A percentile compares a stretch with the other conserved stretches of the same genome.
Conservation (phyloP, 257 asterid species). For the Knoxia roxburghii region DNA sequence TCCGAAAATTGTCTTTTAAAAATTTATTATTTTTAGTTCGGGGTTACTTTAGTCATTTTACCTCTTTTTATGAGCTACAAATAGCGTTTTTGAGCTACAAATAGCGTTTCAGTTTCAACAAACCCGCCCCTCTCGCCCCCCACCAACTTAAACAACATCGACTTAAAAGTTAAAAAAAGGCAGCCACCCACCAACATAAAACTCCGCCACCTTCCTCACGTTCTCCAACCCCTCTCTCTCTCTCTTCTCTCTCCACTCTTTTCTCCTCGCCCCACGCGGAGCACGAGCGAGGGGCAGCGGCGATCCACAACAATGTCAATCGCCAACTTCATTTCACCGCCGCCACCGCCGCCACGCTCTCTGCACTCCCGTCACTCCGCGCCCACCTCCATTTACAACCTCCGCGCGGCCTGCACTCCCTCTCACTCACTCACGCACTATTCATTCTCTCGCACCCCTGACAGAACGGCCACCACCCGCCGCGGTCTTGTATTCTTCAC, state of each 20-base stretch:
- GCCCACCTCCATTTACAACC: slow-evolving; percentile 18
- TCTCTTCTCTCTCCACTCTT: background rate
- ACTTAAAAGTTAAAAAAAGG: background rate
- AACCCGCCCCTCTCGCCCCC: too few relatives aligned
- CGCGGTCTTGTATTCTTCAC: slow-evolving; percentile 18
- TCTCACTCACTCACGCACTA: slow-evolving; percentile 12
- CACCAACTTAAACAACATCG: background rate
- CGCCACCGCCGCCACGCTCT: background rate
- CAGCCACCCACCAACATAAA: background rate
- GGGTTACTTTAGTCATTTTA: too few relatives aligned
- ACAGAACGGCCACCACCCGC: slow-evolving; percentile 21
- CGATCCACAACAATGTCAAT: slow-evolving; percentile 18
- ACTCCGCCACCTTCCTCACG: background rate
- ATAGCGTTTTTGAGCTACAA: too few relatives aligned
- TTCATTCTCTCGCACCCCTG: slow-evolving; percentile 13
- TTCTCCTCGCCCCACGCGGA: background rate
- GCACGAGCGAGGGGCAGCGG: background rate
- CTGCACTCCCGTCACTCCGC: background rate
- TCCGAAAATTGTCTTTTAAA: too few relatives aligned
- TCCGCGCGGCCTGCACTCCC: slow-evolving; percentile 21
- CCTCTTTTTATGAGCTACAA: too few relatives aligned
- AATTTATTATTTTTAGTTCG: too few relatives aligned
- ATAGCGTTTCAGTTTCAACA: too few relatives aligned
- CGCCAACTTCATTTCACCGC: slow-evolving; percentile 16
- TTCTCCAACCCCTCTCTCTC: background rate